Evolutionary conservation across 148 eudicot genomes (phyloP).

Genomic region (Rhododendron kiyosumense): DNA sequence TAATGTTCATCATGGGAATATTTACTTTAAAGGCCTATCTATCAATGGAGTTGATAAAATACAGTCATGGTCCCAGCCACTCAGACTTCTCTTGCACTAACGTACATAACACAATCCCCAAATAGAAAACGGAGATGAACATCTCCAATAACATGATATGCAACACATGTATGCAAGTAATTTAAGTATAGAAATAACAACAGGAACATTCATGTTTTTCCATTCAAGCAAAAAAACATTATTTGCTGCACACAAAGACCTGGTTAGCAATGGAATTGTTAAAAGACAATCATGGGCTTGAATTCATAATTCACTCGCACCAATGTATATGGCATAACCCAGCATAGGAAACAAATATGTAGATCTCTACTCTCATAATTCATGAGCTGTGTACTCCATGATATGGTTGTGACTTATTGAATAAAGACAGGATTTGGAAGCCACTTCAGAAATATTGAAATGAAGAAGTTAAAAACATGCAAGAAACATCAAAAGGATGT

Average conservation of each 20-base stretch:
- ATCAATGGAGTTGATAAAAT: neutral
- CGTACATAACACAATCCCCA: neutral
- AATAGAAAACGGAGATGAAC: neutral
- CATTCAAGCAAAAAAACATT: neutral
- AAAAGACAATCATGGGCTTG: neutral
- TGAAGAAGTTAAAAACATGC: neutral
- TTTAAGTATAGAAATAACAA: neutral
- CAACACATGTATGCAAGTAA: neutral
- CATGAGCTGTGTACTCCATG: neutral
- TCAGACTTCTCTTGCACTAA: neutral
- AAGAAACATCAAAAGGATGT: neutral
- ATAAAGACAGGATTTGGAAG: conserved; percentile 5
- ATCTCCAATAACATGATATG: neutral
- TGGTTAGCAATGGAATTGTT: neutral
- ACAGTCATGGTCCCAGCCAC: neutral
- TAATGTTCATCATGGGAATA: neutral
- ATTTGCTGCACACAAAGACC: neutral
- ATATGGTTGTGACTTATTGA: neutral
- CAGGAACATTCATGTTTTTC: neutral
- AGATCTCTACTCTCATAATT: neutral
- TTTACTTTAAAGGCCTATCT: neutral
- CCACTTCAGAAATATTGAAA: neutral
- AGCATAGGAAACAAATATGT: neutral
- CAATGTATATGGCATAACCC: neutral
- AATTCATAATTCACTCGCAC: neutral